phyloP scores from a whole-genome alignment of 495 filamentous ascomycete genomes.

The Penicillium cataractarum region DNA sequence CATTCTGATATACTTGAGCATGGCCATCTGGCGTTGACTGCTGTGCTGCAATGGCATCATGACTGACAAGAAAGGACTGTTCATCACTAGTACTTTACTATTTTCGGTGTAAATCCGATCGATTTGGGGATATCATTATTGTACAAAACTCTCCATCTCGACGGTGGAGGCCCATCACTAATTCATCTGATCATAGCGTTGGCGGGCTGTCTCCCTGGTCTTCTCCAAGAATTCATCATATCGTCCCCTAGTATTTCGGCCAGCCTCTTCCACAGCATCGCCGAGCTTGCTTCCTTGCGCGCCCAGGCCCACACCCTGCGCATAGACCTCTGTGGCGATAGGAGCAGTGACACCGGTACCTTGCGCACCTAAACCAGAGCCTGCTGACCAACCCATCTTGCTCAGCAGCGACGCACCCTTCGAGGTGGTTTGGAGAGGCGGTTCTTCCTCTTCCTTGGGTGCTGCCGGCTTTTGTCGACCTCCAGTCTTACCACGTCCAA shows the following conservation, averaged over 20 bases:
- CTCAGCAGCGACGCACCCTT: slow-evolving; percentile 83
- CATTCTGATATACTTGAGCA: slow-evolving; percentile 9
- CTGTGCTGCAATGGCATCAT: slow-evolving; percentile 12
- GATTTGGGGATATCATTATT: slow-evolving; percentile 9
- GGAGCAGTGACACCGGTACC: slow-evolving; percentile 77
- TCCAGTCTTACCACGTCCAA: slow-evolving; percentile 63
- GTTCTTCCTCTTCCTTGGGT: slow-evolving; percentile 37
- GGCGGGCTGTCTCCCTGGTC: slow-evolving; percentile 77
- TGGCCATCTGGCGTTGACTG: slow-evolving; percentile 10
- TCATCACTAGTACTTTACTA: neutral
- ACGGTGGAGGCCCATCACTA: slow-evolving; percentile 11
- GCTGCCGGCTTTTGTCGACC: slow-evolving; percentile 35
- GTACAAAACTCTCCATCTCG: slow-evolving; percentile 3
- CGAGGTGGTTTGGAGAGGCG: slow-evolving; percentile 55
- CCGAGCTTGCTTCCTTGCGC: slow-evolving; percentile 82
- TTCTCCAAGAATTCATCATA: slow-evolving; percentile 78
- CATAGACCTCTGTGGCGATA: slow-evolving; percentile 78
- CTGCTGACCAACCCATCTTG: slow-evolving; percentile 89
- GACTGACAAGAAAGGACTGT: neutral
- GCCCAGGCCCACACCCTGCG: slow-evolving; percentile 81
- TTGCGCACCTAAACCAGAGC: slow-evolving; percentile 78
- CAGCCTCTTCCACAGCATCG: slow-evolving; percentile 80
- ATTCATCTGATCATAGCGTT: slow-evolving; percentile 71
- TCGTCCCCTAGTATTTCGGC: slow-evolving; percentile 67
- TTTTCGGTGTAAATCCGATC: neutral